Evolutionary conservation across 2,329 filamentous ascomycete species (phyloP).

Genomic region (Grosmannia huntii): DNA sequence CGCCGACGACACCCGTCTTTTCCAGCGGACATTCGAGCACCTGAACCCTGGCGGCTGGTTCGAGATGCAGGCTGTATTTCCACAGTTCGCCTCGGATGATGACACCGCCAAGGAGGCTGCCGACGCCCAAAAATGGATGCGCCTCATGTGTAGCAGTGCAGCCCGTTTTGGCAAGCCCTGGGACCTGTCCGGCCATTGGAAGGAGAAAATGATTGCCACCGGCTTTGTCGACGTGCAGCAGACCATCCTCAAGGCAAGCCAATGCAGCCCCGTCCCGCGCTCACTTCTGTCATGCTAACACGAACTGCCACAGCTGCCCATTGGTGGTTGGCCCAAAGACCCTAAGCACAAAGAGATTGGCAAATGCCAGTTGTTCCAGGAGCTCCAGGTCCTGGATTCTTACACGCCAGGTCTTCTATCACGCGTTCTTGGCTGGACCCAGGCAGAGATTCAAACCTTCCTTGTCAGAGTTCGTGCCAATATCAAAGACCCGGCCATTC

Average conservation of each 20-base stretch:
- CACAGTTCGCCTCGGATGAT: conserved; percentile 9
- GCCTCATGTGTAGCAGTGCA: background rate
- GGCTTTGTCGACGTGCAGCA: conserved; percentile 37
- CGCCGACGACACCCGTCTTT: too few species aligned
- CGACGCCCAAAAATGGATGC: background rate
- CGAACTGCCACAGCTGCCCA: conserved; percentile 22
- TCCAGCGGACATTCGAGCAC: too few species aligned
- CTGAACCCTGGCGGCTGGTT: too few species aligned
- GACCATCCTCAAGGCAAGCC: conserved; percentile 17
- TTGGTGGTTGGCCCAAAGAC: conserved; percentile 33
- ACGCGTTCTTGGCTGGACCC: conserved; percentile 13
- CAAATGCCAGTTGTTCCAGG: background rate
- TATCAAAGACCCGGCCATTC: conserved; percentile 6
- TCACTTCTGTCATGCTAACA: background rate
- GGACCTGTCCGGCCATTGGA: background rate
- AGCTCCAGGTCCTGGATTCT: background rate
- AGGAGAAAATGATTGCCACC: conserved; percentile 22
- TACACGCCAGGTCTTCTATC: conserved; percentile 2
- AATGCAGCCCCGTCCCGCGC: too few species aligned
- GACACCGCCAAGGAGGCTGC: conserved; percentile 4
- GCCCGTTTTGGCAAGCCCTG: background rate
- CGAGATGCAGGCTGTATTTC: conserved; percentile 9
- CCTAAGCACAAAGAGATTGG: conserved; percentile 27
- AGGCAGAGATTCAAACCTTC: conserved; percentile 5
- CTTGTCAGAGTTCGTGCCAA: conserved; percentile 5